phyloP scores from a whole-genome alignment of 768 basidiomycete genomes.

The Lactarius quietus region DNA sequence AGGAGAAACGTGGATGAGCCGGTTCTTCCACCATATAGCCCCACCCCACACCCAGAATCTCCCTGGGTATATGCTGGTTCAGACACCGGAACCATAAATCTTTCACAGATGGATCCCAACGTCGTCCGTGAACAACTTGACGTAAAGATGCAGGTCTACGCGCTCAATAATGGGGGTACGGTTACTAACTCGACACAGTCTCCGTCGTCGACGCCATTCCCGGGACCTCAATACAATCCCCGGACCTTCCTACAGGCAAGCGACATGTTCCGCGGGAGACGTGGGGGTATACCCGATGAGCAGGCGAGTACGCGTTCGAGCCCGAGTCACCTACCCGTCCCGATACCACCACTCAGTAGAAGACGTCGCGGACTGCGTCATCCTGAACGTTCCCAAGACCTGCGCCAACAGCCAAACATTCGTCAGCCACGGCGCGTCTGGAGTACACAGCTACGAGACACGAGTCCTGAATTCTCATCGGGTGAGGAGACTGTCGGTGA shows the following conservation, averaged over 20 bases:
- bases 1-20: slow-evolving; percentile 39
- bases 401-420: slow-evolving; percentile 35
- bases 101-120: slow-evolving; percentile 39
- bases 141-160: slow-evolving; percentile 74
- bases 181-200: slow-evolving; percentile 73
- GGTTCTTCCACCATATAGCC: too few relatives aligned
- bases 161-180: slow-evolving; percentile 60
- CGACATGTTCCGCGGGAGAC: slow-evolving; percentile 22
- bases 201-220: slow-evolving; percentile 72
- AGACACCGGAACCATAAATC: slow-evolving; percentile 32
- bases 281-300: slow-evolving; percentile 34
- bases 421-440: slow-evolving; percentile 78
- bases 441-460: slow-evolving; percentile 79
- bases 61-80: slow-evolving; percentile 39
- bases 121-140: slow-evolving; percentile 65
- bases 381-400: slow-evolving; percentile 38
- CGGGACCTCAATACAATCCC: slow-evolving; percentile 56
- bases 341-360: slow-evolving; percentile 49
- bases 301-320: slow-evolving; percentile 65
- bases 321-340: slow-evolving; percentile 64
- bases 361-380: slow-evolving; percentile 47
- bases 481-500: slow-evolving; percentile 82
- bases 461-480: slow-evolving; percentile 71
- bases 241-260: slow-evolving; percentile 64
- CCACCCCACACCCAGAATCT: slow-evolving; percentile 59